Evolutionary conservation across 768 basidiomycete genomes (phyloP).

Genomic region (Mycena haematopus): DNA sequence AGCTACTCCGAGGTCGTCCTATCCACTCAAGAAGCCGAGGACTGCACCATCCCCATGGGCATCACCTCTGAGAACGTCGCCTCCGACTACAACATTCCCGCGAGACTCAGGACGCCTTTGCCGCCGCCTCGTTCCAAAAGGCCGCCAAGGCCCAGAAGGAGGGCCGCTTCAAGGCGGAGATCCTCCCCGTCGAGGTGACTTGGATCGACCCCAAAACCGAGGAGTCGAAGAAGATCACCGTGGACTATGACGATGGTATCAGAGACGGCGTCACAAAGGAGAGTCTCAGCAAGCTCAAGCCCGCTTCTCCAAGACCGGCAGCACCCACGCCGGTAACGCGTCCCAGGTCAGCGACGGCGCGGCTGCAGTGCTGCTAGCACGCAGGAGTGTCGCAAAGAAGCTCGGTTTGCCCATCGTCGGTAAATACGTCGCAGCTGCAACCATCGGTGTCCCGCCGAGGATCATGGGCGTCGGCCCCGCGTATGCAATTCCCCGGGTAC

Average conservation of each 20-base stretch:
- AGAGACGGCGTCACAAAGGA: constrained; percentile 84
- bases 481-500: constrained; percentile 78
- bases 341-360: constrained; percentile 94
- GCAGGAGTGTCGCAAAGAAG: constrained; percentile 79
- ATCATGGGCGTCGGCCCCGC: constrained; percentile 95
- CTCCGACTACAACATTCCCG: constrained; percentile 76
- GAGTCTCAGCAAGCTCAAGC: constrained; percentile 80
- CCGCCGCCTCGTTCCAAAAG: constrained; percentile 84
- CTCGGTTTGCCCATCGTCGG: constrained; percentile 88
- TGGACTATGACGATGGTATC: constrained; percentile 86
- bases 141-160: constrained; percentile 81
- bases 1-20: constrained; percentile 71
- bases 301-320: constrained; percentile 82
- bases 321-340: constrained; percentile 86
- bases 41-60: constrained; percentile 90
- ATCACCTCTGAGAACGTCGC: constrained; percentile 96
- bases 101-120: constrained; percentile 81
- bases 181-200: constrained; percentile 78
- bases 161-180: constrained; percentile 84
- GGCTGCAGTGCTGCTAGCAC: constrained; percentile 84
- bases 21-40: constrained; percentile 69
- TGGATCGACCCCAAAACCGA: constrained; percentile 78
- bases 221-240: constrained; percentile 66
- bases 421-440: constrained; percentile 76
- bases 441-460: constrained; percentile 82